Percentiles rank a stretch among this genome's conserved stretches.
phyloP scores from a whole-genome alignment of 257 asterid species.

The Ehretia macrophylla region DNA sequence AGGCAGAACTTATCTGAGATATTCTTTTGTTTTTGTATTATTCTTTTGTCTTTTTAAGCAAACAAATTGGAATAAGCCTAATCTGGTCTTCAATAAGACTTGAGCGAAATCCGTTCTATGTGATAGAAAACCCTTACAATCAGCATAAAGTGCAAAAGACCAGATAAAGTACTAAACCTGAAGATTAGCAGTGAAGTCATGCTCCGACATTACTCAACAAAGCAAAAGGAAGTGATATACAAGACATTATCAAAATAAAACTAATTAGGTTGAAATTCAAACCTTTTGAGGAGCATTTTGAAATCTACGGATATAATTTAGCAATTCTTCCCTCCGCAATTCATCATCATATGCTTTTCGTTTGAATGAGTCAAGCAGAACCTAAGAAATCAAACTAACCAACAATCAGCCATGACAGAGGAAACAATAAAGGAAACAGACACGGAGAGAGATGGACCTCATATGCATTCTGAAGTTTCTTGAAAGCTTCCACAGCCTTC shows the following conservation, averaged over 20 bases:
- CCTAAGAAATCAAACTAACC: constrained; percentile 37
- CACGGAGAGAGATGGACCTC: constrained; percentile 47
- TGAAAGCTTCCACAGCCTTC: constrained; percentile 95
- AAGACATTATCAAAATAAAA: too few species aligned
- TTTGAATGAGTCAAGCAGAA: constrained; percentile 76
- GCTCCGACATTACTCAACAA: too few species aligned
- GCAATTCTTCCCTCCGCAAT: constrained; percentile 85
- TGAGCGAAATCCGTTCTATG: too few species aligned
- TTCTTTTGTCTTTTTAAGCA: too few species aligned
- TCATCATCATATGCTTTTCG: constrained; percentile 86
- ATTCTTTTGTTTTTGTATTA: too few species aligned
- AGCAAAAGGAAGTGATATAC: too few species aligned
- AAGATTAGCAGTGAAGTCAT: too few species aligned
- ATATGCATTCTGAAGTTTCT: constrained; percentile 96
- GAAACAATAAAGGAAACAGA: neutral
- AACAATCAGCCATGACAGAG: constrained; percentile 16
- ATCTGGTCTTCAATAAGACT: too few species aligned
- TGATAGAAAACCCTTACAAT: too few species aligned
- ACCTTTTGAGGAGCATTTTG: constrained; percentile 75
- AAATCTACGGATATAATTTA: constrained; percentile 69
- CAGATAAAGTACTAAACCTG: neutral
- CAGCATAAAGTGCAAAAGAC: too few species aligned
- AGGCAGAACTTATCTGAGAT: too few species aligned
- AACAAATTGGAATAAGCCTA: too few species aligned
- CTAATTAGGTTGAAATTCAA: neutral